Conservation (phyloP, 768 basidiomycete genomes). For the Tulasnella calospora region DNA sequence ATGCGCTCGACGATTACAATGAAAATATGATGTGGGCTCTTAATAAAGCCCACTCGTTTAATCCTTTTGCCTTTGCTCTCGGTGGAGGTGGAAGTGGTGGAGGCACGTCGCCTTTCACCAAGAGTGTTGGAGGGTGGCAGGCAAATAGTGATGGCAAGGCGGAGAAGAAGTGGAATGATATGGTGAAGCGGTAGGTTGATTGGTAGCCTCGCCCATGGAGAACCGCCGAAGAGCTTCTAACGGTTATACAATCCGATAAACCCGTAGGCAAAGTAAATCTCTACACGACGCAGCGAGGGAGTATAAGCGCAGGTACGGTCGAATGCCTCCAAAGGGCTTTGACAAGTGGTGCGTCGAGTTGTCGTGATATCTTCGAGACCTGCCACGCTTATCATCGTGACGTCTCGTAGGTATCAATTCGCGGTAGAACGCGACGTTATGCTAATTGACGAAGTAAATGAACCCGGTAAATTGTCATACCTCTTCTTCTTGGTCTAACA, state of each 20-base stretch:
- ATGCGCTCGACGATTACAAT: not conserved
- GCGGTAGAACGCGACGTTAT: slow-evolving; percentile 44
- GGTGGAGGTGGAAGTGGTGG: not conserved
- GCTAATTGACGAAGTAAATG: slow-evolving; percentile 43
- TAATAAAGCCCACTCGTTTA: not conserved
- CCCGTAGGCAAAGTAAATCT: slow-evolving; percentile 66
- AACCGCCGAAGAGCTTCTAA: not conserved
- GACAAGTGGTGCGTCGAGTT: slow-evolving; percentile 62
- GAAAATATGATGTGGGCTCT: not conserved
- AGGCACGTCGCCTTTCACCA: not conserved
- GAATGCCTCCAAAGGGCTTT: slow-evolving; percentile 83
- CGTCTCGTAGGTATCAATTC: slow-evolving; percentile 2
- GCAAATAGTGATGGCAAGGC: slow-evolving; percentile 29
- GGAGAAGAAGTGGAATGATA: slow-evolving; percentile 40
- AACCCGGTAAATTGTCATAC: not conserved
- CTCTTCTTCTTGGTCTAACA: not conserved
- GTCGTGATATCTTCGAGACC: not conserved
- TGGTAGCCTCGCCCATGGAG: not conserved
- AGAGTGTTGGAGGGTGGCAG: not conserved
- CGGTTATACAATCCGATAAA: not conserved
- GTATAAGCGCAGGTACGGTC: slow-evolving; percentile 70
- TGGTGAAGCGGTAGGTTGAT: slow-evolving; percentile 29
- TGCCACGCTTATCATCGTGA: not conserved
- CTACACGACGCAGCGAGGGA: slow-evolving; percentile 72
- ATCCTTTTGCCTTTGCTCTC: not conserved